These are phyloP conservation scores for Guadua angustifolia DNA, from an alignment of 176 grass and related monocot genomes.

Conservation along the genomic window DNA sequence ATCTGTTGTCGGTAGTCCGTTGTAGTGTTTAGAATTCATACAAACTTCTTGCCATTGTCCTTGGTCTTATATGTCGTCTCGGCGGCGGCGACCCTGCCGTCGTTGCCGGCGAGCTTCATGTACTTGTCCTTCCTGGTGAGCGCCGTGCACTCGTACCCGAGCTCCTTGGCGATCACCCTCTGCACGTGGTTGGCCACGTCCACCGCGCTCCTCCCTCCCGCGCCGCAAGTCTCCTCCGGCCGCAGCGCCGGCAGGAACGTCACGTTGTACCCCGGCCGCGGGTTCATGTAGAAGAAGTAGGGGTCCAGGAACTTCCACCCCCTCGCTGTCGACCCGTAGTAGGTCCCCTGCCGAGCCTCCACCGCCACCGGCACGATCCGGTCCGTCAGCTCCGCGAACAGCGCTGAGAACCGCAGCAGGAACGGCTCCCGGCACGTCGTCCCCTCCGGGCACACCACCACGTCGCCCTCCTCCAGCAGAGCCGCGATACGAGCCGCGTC, in stretches of 20 bases:
- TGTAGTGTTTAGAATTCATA: neutral
- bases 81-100: conserved; percentile 43
- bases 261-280: conserved; percentile 64
- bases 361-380: conserved; percentile 76
- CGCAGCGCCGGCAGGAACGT: conserved; percentile 63
- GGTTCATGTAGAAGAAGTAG: conserved; percentile 94
- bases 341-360: conserved; percentile 49
- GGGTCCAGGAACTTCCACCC: conserved; percentile 76
- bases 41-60: conserved; percentile 46
- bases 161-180: conserved; percentile 53
- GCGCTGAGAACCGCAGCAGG: conserved; percentile 73
- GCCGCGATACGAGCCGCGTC: conserved; percentile 65
- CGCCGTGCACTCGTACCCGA: conserved; percentile 59
- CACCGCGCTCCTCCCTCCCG: conserved; percentile 42
- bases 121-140: conserved; percentile 86
- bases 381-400: conserved; percentile 78
- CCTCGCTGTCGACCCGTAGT: conserved; percentile 66
- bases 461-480: conserved; percentile 64
- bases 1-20: no score
- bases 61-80: neutral
- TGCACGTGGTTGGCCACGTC: conserved; percentile 88
- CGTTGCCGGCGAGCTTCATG: conserved; percentile 71
- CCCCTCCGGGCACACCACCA: conserved; percentile 87
- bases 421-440: conserved; percentile 81
- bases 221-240: conserved; percentile 60